Base-by-base conservation (phyloP, 768 basidiomycete genomes). In the Collybiopsis luxurians region DNA sequence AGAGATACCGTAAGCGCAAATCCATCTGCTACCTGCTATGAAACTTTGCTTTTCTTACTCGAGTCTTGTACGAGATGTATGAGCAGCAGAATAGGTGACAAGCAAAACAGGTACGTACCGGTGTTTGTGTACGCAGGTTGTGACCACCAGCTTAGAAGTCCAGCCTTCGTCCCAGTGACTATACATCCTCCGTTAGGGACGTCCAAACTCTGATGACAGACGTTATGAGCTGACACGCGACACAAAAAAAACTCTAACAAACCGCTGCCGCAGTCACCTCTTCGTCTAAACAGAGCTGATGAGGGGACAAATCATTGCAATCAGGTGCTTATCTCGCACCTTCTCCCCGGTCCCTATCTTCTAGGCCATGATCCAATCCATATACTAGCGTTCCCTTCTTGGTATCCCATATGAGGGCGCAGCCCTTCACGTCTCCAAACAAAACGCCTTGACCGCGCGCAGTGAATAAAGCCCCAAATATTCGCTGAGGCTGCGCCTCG, bases 381-480 rank as follows among this genome's bases (percentile, higher is more conserved):
- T 82, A 84, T 13, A 85, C 74, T 24, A 86, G 67, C 2, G 70
- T 71, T 11, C 76, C 80, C 55, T 76, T 81, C 64, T 72, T 73
- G 64, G 72, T 77, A 62, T 89, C 84, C 86, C 87, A 88, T 30
- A 83, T 79, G 38, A 87, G 69, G 27, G 82, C 72, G 66, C 78
- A 84, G 19, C 76, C 77, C 17, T 84, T 81, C 19, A 77, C 69
- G 27, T 65, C 71, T 26, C 86, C 87, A 61, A 82, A 87, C 56
- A 89, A 62, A 23, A 88, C 77, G 7, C 75, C 75, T 59, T 80
- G 79, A 15, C 80, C 83, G 30, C 67, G 61, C 6, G 78, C 75
- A 11, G 81, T 77, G 59, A 86, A 89, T 15, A 81, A 63, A 7
- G 83, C 83, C 15, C 81, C 80, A 47, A 79, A 77, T 30, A 70